phyloP scores from a whole-genome alignment of 495 filamentous ascomycete species.

The Hypoxylon rickii region DNA sequence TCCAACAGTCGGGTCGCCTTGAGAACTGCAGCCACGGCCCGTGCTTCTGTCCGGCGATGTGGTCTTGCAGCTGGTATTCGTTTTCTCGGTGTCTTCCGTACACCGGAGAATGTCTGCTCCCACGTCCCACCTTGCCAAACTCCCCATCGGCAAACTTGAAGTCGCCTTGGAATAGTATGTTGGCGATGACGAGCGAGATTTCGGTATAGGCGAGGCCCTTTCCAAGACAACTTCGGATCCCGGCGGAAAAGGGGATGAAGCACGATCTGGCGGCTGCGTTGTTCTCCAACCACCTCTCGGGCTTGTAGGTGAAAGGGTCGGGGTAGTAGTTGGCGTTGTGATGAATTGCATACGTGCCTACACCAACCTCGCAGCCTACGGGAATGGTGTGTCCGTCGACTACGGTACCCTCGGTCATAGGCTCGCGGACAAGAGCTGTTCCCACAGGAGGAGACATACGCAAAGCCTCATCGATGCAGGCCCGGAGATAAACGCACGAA shows the following conservation, averaged over 20 bases:
- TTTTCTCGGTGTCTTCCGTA: no score
- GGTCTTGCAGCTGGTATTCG: no score
- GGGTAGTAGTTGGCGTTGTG: slow-evolving; percentile 5
- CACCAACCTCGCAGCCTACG: not conserved
- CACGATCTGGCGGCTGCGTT: slow-evolving; percentile 2
- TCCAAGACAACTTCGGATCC: slow-evolving; percentile 38
- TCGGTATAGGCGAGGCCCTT: slow-evolving; percentile 45
- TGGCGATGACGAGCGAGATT: slow-evolving; percentile 44
- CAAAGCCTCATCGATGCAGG: no score
- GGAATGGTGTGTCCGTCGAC: no score
- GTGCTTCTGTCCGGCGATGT: no score
- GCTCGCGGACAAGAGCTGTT: no score
- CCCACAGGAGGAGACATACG: no score
- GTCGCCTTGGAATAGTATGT: slow-evolving; percentile 48
- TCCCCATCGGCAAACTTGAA: slow-evolving; percentile 34
- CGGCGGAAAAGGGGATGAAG: slow-evolving; percentile 37
- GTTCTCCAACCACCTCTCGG: not conserved
- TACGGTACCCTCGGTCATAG: no score
- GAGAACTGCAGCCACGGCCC: no score
- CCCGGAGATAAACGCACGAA: no score
- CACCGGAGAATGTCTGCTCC: no score
- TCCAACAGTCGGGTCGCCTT: no score
- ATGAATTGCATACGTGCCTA: not conserved
- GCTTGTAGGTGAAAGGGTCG: not conserved
- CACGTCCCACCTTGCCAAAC: not conserved